Conservation (phyloP, 495 filamentous ascomycete species). For the Xylaria acuta region DNA sequence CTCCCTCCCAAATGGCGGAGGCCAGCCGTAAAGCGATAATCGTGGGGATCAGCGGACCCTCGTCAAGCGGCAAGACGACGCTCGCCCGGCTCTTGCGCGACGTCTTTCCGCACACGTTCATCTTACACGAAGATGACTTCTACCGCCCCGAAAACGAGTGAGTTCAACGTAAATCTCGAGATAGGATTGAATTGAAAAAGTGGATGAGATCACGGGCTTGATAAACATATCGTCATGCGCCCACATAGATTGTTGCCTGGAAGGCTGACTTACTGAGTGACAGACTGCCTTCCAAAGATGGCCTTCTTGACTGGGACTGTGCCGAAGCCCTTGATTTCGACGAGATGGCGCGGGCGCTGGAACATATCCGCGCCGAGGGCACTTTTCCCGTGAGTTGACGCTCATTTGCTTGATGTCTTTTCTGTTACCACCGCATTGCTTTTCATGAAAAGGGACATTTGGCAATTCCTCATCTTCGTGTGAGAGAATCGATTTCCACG, state of each 20-base stretch:
- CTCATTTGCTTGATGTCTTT: neutral
- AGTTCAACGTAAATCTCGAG: conserved; percentile 20
- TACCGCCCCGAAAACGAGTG: conserved; percentile 77
- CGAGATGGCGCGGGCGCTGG: conserved; percentile 65
- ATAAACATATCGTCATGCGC: neutral
- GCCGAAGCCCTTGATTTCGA: conserved; percentile 71
- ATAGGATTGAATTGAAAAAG: neutral
- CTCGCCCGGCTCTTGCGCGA: conserved; percentile 74
- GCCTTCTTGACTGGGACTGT: conserved; percentile 88
- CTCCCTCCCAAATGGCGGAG: conserved; percentile 10
- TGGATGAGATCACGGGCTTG: neutral
- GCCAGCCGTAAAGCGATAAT: conserved; percentile 57
- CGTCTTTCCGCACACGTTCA: conserved; percentile 74
- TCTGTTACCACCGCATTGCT: neutral
- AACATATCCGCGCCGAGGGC: conserved; percentile 69
- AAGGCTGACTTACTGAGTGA: neutral
- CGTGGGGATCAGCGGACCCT: conserved; percentile 76
- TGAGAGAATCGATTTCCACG: neutral
- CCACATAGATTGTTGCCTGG: neutral
- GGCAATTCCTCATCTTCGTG: neutral
- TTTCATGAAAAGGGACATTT: neutral
- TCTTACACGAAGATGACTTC: conserved; percentile 94
- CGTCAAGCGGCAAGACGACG: conserved; percentile 82
- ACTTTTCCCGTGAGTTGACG: conserved; percentile 59
- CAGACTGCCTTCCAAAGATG: conserved; percentile 58